phyloP scores from a whole-genome alignment of 192 early-diverging fungal genomes.

The Umbelopsis sp. region DNA sequence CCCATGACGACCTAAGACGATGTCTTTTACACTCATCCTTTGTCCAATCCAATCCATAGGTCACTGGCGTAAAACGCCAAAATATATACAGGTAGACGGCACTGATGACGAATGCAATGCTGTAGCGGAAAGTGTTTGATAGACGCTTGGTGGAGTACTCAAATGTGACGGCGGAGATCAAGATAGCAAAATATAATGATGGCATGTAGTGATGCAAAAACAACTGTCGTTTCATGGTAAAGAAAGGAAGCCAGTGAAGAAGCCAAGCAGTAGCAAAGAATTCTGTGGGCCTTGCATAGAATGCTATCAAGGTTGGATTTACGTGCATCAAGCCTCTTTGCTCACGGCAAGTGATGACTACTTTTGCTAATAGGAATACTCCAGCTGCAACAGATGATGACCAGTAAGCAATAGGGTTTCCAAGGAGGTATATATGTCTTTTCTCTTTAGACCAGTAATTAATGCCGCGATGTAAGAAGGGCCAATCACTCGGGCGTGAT shows the following conservation, averaged over 20 bases:
- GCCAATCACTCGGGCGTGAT: constrained; percentile 87
- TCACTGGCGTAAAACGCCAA: constrained; percentile 74
- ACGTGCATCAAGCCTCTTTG: constrained; percentile 51
- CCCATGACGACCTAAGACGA: constrained; percentile 7
- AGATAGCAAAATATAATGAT: constrained; percentile 84
- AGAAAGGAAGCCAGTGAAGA: constrained; percentile 90
- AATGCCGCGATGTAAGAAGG: constrained; percentile 85
- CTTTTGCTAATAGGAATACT: constrained; percentile 56
- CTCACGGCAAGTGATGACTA: constrained; percentile 53
- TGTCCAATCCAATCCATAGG: constrained; percentile 83
- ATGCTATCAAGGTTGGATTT: constrained; percentile 27
- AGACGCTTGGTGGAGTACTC: constrained; percentile 73
- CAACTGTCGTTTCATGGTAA: constrained; percentile 84
- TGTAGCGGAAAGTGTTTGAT: constrained; percentile 43
- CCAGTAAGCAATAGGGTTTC: constrained; percentile 92
- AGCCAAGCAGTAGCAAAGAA: constrained; percentile 78
- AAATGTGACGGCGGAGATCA: constrained; percentile 68
- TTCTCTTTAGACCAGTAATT: constrained; percentile 78
- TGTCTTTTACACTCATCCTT: constrained; percentile 56
- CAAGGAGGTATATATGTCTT: constrained; percentile 84
- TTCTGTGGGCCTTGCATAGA: constrained; percentile 57
- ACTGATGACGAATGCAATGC: constrained; percentile 49
- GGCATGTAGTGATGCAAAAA: constrained; percentile 97
- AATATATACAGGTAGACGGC: constrained; percentile 52
- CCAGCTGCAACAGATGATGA: constrained; percentile 57